Conservation (phyloP, 495 filamentous ascomycete species). For the Daldinia caldariorum region DNA sequence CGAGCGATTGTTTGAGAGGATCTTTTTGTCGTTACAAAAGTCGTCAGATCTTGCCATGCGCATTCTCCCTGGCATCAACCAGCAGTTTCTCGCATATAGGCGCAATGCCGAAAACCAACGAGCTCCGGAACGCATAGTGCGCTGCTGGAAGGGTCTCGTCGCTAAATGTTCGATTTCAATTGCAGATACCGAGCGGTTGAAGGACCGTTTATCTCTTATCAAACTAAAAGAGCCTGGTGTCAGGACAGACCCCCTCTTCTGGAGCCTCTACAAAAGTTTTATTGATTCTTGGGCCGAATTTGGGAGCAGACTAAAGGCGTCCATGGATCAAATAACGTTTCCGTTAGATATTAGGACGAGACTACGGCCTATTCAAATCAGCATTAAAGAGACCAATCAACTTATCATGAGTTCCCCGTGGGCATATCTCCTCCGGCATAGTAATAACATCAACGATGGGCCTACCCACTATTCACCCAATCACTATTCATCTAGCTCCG, state of each 20-base stretch:
- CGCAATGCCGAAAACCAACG: conserved; percentile 55
- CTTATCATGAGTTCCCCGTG: conserved; percentile 82
- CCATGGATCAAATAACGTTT: conserved; percentile 68
- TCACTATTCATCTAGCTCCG: conserved; percentile 45
- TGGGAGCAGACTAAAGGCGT: conserved; percentile 73
- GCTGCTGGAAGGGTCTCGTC: conserved; percentile 75
- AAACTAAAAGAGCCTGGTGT: conserved; percentile 84
- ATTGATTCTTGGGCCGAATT: conserved; percentile 80
- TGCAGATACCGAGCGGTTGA: conserved; percentile 73
- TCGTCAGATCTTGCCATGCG: conserved; percentile 73
- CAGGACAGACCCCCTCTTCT: conserved; percentile 80
- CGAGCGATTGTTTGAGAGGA: conserved; percentile 80
- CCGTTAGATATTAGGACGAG: conserved; percentile 72
- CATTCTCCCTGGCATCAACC: conserved; percentile 70
- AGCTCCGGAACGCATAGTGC: conserved; percentile 61
- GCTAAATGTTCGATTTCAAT: conserved; percentile 71
- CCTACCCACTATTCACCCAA: conserved; percentile 50
- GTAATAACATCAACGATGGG: conserved; percentile 36
- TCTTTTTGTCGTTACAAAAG: conserved; percentile 75
- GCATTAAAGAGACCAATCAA: conserved; percentile 76
- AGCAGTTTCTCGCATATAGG: conserved; percentile 66
- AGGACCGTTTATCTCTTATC: conserved; percentile 75
- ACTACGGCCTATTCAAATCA: conserved; percentile 78
- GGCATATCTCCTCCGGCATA: conserved; percentile 61
- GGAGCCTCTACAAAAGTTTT: conserved; percentile 81